Conservation (phyloP, 768 basidiomycete species). For the Kwoniella sp. region DNA sequence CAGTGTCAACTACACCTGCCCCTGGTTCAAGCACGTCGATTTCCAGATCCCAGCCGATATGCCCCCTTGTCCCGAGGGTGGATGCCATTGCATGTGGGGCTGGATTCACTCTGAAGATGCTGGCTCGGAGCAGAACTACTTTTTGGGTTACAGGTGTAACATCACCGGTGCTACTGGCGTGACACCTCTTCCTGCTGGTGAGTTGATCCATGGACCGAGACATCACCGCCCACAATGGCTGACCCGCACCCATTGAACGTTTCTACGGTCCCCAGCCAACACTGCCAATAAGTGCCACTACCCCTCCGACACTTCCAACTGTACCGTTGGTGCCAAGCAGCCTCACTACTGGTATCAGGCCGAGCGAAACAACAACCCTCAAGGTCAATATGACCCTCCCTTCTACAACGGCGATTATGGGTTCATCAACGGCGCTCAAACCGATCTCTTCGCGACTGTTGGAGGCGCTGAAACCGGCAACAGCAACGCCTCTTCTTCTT, state of each 20-base stretch:
- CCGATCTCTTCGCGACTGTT: conserved; percentile 46
- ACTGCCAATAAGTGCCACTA: conserved; percentile 52
- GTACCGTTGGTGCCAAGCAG: conserved; percentile 52
- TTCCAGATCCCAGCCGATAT: conserved; percentile 53
- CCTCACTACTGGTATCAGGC: conserved; percentile 54
- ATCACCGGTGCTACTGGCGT: conserved; percentile 47
- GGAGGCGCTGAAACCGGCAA: conserved; percentile 1
- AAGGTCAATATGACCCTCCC: conserved; percentile 50
- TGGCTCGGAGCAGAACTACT: conserved; percentile 48
- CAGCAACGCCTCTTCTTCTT: background rate
- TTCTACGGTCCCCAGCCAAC: conserved; percentile 31
- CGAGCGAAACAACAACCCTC: conserved; percentile 47
- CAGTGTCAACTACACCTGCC: conserved; percentile 42
- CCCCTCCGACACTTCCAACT: conserved; percentile 49
- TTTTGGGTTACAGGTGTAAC: conserved; percentile 49
- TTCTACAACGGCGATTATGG: conserved; percentile 55
- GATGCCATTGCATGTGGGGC: conserved; percentile 53
- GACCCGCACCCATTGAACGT: background rate
- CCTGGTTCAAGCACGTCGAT: conserved; percentile 52
- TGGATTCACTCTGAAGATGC: conserved; percentile 51
- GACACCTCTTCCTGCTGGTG: conserved; percentile 41
- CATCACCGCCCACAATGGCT: background rate
- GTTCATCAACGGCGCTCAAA: conserved; percentile 55
- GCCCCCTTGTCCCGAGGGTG: conserved; percentile 52
- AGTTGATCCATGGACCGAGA: too few relatives aligned